Evolutionary conservation across 495 filamentous ascomycete genomes (phyloP), one percentile per base, ranked within the genome.

Genomic region (Tuber calosporum): DNA sequence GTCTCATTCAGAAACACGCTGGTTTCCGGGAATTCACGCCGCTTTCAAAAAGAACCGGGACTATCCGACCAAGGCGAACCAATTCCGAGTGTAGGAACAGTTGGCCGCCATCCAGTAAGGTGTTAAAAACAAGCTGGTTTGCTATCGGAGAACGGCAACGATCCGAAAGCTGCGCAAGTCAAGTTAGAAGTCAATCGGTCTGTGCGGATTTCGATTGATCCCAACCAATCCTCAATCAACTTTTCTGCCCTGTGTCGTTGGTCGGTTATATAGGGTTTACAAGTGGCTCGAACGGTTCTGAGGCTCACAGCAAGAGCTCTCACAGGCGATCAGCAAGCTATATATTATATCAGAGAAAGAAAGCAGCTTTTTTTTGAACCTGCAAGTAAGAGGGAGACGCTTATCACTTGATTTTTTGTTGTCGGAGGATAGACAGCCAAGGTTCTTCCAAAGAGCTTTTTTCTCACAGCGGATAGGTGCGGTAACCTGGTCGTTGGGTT

Each of bases 401-500:
- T 30, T 30, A 17, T 30, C 30, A 17, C 53, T 34, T 62, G 11
- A 15, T 30, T 62, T 62, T 62, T 62, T 62, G 11, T 62, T 62
- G 53, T 62, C 13, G 53, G 17, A 4, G 26, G 26, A 34, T 58
- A 30, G 53, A 34, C 11, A 62, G 26, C 26, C 13, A 62, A 26
- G 15, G 53, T 62, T 62, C 48, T 58, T 26, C 30, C 48, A 58
- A 58, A 58, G n/a, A 26, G 30, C 48, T 26, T 58, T 58, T 58
- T 58, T 58, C 53, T 75, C 45, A 74, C 71, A 72, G 70, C 70
- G 42, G 69, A 72, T 78, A 62, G 68, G 72, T 73, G 73, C 70
- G 45, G 76, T 73, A 77, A 78, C 76, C 76, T 78, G 76, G 76
- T 78, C 74, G 70, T 77, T 67, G 76, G 76, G 76, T 73, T 69